These are phyloP conservation scores for Multifurca ochricompacta DNA, from an alignment of 768 basidiomycete genomes.

Conservation along the genomic window DNA sequence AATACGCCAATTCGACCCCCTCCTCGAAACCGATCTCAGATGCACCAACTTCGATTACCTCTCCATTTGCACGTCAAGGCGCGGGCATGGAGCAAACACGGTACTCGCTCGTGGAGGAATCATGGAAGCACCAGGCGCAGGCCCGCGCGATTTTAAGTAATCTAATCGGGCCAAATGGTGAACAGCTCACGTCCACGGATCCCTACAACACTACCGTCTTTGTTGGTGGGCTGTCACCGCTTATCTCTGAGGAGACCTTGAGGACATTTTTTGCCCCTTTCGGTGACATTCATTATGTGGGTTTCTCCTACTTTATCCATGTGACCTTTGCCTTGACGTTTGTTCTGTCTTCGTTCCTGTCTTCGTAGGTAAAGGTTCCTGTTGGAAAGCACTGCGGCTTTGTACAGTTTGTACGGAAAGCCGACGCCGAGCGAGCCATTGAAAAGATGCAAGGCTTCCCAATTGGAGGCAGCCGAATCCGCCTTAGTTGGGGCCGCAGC, in stretches of 20 bases:
- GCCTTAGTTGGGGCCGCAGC: constrained; percentile 89
- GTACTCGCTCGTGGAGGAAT: constrained; percentile 62
- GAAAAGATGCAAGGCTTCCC: constrained; percentile 97
- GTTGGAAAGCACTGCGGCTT: constrained; percentile 94
- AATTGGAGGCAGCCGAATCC: constrained; percentile 84
- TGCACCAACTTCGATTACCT: constrained; percentile 29
- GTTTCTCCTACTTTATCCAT: constrained; percentile 24
- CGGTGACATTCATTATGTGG: constrained; percentile 85
- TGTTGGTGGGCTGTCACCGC: constrained; percentile 81
- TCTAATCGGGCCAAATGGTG: constrained; percentile 78
- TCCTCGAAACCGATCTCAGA: constrained; percentile 10
- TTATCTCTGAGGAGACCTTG: constrained; percentile 87
- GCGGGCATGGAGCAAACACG: constrained; percentile 35
- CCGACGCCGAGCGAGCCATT: constrained; percentile 86
- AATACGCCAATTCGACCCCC: constrained; percentile 15
- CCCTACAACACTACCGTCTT: constrained; percentile 97
- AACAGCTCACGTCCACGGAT: constrained; percentile 80
- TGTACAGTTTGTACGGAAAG: constrained; percentile 89
- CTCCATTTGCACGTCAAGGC: constrained; percentile 39
- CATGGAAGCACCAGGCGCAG: constrained; percentile 80
- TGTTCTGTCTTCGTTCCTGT: background rate
- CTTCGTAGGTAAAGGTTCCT: constrained; percentile 82
- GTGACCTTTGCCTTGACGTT: constrained; percentile 15
- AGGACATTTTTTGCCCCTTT: constrained; percentile 89
- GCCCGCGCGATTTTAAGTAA: constrained; percentile 77